Percentiles rank a stretch among this genome's conserved stretches.
phyloP scores from a whole-genome alignment of 2,329 filamentous ascomycete species.

The Aspergillus floridensis region DNA sequence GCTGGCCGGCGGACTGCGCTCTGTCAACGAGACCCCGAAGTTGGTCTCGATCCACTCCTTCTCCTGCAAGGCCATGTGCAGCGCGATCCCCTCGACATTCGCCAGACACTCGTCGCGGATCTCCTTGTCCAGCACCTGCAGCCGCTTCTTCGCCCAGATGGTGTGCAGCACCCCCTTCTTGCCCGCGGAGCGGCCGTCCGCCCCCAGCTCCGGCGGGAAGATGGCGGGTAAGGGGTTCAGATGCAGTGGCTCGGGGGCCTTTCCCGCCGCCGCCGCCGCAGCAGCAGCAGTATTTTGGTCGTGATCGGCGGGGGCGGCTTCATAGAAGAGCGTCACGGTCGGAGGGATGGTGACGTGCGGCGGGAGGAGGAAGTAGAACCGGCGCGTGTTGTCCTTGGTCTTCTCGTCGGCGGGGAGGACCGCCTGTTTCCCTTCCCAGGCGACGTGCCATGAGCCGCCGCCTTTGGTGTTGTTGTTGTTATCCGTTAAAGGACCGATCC shows the following conservation, averaged over 20 bases:
- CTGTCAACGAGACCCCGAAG: conserved; percentile 61
- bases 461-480: neutral
- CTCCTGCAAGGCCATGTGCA: conserved; percentile 81
- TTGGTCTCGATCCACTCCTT: conserved; percentile 81
- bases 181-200: conserved; percentile 63
- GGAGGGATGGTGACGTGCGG: conserved; percentile 69
- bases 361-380: conserved; percentile 78
- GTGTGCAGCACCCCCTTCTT: conserved; percentile 83
- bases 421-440: conserved; percentile 77
- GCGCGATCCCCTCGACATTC: conserved; percentile 77
- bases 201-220: conserved; percentile 72
- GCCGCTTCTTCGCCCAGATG: conserved; percentile 80
- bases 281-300: neutral
- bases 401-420: conserved; percentile 65
- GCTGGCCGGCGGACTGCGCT: conserved; percentile 32
- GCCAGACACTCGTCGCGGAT: conserved; percentile 69
- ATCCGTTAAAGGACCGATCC: conserved; percentile 31
- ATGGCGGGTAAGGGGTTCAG: conserved; percentile 84
- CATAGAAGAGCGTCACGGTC: conserved; percentile 63
- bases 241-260: conserved; percentile 44
- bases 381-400: conserved; percentile 53
- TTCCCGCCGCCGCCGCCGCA: neutral
- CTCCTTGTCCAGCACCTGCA: conserved; percentile 72
- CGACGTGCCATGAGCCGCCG: conserved; percentile 68
- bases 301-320: conserved; percentile 25